Base-by-base conservation (phyloP, 2,329 filamentous ascomycete genomes). In the Ophioceras dolichostomum region DNA sequence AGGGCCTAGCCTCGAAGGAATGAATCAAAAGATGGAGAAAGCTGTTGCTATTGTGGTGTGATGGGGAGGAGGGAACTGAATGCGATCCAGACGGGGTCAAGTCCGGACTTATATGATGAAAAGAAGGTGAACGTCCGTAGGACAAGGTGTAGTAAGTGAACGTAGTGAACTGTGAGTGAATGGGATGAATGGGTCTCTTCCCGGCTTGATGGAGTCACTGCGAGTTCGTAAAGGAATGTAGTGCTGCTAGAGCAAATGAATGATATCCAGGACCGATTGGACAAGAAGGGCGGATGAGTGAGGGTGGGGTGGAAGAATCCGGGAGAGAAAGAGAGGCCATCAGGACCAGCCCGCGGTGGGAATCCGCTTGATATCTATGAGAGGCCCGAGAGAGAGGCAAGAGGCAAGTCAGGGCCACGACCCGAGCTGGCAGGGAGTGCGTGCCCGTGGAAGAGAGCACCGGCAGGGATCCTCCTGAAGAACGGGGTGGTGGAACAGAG, bases 1-100 rank as follows among this genome's bases (percentile, higher is more conserved):
- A 7, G 7, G 12, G 22, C 22, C 22, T 52, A 51, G 55, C 55
- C 58, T 57, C 50, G 43, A 22, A 58, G 54, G 51, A 57, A 52
- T 52, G 56, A 57, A 56, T 19, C 16, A 17, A 21, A 31, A 31
- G 29, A 31, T 16, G 18, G 14, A 18, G 8, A 32, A 19, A 33
- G 31, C 16, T 17, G 6, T 33, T 7, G 22, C 7, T 33, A 18
- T 33, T 18, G 31, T 19, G 21, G n/a, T 19, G 35, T 37, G 35
- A 37, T 22, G 35, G 14, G 13, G 17, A 30, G 35, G 28, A 37
- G 22, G 29, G 18, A 26, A 22, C 22, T 26, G 22, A 26, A 12
- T 26, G 22, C 10, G 20, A n/a, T n/a, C n/a, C n/a, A n/a, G n/a
- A n/a, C 32, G 35, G 29, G 13, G 19, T 19, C 35, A 31, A 17